These are phyloP conservation scores for Plantago elongata DNA, from an alignment of 257 asterid genomes.

Conservation along the genomic window DNA sequence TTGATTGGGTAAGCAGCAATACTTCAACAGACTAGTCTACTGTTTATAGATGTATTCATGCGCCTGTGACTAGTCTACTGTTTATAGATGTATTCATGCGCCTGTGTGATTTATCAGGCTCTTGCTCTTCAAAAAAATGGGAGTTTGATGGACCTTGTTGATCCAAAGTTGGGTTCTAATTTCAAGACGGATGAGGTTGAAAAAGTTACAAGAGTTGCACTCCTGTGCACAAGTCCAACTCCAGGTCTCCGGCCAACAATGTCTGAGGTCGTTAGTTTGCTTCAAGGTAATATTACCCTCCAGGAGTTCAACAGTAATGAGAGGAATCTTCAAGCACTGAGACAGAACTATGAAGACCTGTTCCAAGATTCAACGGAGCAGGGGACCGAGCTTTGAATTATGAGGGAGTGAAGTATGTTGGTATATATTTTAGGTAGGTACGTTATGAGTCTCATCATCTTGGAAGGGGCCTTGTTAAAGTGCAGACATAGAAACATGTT, in stretches of 20 bases:
- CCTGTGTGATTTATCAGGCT: too few relatives aligned
- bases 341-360: constrained; percentile 37
- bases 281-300: constrained; percentile 36
- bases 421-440: too few relatives aligned
- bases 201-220: constrained; percentile 45
- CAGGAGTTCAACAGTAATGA: constrained; percentile 39
- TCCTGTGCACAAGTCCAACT: constrained; percentile 57
- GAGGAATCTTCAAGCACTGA: constrained; percentile 33
- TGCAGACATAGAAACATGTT: too few relatives aligned
- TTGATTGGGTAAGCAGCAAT: constrained; percentile 58
- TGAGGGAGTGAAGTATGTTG: too few relatives aligned
- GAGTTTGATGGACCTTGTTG: constrained; percentile 46
- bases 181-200: constrained; percentile 33
- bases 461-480: too few relatives aligned
- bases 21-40: too few relatives aligned
- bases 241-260: constrained; percentile 63
- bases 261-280: constrained; percentile 54
- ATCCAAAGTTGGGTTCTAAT: constrained; percentile 42
- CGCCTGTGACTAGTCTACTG: too few relatives aligned
- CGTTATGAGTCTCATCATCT: too few relatives aligned
- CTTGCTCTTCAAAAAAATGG: constrained; percentile 48
- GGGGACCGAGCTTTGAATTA: too few relatives aligned
- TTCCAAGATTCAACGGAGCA: neutral
- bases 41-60: too few relatives aligned
- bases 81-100: too few relatives aligned